Evolutionary conservation across 148 eudicot genomes (phyloP).

Genomic region (Salicornia ramosissima): DNA sequence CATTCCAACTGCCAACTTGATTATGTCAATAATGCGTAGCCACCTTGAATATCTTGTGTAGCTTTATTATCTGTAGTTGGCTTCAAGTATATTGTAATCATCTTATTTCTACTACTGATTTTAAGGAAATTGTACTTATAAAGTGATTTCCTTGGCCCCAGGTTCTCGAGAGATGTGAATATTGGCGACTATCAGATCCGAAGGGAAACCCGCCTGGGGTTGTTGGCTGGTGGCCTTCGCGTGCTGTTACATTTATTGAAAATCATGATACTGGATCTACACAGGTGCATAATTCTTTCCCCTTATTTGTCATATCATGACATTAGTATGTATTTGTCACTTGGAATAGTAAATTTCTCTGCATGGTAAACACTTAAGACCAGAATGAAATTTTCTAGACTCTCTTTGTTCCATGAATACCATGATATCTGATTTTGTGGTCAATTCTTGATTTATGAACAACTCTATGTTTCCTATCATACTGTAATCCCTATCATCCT

Average conservation of each 20-base stretch:
- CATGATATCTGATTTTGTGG: no score
- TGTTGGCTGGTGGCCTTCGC: slow-evolving; percentile 99
- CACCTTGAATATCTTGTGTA: background rate
- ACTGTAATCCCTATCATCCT: no score
- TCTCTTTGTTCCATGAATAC: no score
- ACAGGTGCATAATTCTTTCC: slow-evolving; percentile 52
- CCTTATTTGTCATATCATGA: slow-evolving; percentile 3
- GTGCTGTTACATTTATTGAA: slow-evolving; percentile 96
- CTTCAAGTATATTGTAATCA: background rate
- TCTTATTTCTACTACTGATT: background rate
- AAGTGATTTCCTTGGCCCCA: slow-evolving; percentile 18
- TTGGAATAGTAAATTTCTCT: background rate
- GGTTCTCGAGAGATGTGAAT: slow-evolving; percentile 87
- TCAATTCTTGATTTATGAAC: no score
- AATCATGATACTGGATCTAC: slow-evolving; percentile 99
- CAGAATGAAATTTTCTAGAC: no score
- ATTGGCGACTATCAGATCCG: slow-evolving; percentile 88
- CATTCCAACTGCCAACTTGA: background rate
- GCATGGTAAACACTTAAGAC: background rate
- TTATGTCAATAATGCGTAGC: background rate
- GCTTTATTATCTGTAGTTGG: background rate
- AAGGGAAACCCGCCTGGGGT: slow-evolving; percentile 99
- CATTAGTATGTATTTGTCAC: background rate
- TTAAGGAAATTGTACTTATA: background rate
- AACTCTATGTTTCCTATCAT: no score